Evolutionary conservation across 2,329 filamentous ascomycete genomes (phyloP).

Genomic region (Aspergillus latus): DNA sequence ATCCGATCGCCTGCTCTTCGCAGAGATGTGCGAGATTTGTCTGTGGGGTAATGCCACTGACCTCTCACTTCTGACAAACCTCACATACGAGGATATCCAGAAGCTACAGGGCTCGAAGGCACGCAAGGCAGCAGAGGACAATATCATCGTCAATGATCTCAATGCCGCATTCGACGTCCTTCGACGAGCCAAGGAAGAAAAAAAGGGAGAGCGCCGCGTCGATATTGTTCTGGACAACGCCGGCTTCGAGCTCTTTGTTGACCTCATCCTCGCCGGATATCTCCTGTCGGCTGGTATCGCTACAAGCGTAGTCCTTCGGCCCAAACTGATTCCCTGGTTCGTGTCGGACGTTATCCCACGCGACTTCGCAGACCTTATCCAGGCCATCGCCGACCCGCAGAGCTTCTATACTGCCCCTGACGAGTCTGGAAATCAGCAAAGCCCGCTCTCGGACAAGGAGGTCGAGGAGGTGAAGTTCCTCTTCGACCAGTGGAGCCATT

Average conservation of each 20-base stretch:
- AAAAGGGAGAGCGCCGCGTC: conserved; percentile 68
- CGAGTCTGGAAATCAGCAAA: conserved; percentile 56
- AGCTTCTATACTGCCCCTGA: conserved; percentile 78
- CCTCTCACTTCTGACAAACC: conserved; percentile 81
- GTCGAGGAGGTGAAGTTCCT: conserved; percentile 68
- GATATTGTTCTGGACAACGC: conserved; percentile 97
- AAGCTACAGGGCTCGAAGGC: conserved; percentile 89
- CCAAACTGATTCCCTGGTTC: conserved; percentile 97
- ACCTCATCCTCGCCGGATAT: conserved; percentile 88
- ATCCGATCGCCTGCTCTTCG: conserved; percentile 76
- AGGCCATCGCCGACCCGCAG: conserved; percentile 73
- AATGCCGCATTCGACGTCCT: conserved; percentile 68
- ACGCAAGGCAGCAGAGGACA: conserved; percentile 81
- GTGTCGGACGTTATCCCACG: conserved; percentile 88
- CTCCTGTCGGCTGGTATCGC: conserved; percentile 81
- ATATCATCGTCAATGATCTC: conserved; percentile 88
- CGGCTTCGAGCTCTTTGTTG: conserved; percentile 95
- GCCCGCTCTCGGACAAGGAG: conserved; percentile 67
- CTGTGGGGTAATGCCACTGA: conserved; percentile 98
- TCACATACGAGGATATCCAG: conserved; percentile 95
- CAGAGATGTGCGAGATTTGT: conserved; percentile 93
- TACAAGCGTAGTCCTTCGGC: conserved; percentile 82
- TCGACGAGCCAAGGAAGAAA: conserved; percentile 62
- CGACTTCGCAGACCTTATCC: conserved; percentile 82
- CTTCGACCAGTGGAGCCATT: conserved; percentile 75